These are phyloP conservation scores for Sphenostylis stenocarpa DNA, from an alignment of 306 rosid species.

Conservation along the genomic window DNA sequence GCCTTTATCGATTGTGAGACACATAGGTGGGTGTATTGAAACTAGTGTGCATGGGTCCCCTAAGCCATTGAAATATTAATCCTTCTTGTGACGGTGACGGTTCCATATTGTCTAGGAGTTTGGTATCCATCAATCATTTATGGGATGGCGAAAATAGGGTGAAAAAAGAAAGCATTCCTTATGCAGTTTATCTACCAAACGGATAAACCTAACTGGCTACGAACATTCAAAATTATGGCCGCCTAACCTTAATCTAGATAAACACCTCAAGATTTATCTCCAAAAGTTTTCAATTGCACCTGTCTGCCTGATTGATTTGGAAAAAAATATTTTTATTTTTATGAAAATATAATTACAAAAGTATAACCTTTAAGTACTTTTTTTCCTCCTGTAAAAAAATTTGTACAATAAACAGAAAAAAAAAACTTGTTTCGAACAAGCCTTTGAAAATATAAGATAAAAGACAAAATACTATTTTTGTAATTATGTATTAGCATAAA, in stretches of 20 bases:
- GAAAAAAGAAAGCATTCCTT: conserved; percentile 41
- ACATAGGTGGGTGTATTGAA: conserved; percentile 50
- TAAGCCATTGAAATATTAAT: conserved; percentile 34
- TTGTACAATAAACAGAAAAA: background rate
- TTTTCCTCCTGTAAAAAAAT: background rate
- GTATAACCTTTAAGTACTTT: background rate
- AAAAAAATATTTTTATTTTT: background rate
- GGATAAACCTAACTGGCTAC: conserved; percentile 53
- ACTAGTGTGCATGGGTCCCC: conserved; percentile 61
- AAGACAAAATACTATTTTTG: background rate
- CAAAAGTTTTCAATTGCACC: conserved; percentile 19
- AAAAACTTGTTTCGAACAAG: background rate
- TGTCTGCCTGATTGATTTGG: background rate
- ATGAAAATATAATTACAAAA: background rate
- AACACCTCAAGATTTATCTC: conserved; percentile 13
- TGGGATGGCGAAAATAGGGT: conserved; percentile 50
- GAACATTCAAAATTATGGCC: conserved; percentile 25
- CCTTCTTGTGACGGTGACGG: conserved; percentile 46
- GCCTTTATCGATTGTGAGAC: conserved; percentile 55
- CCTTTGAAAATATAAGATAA: background rate
- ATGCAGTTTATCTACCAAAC: conserved; percentile 55
- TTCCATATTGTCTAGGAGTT: conserved; percentile 49
- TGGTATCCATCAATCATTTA: conserved; percentile 60
- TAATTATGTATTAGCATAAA: no score
- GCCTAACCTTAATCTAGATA: conserved; percentile 29